A percentile compares a stretch with the other conserved stretches of the same genome.
phyloP scores from a whole-genome alignment of 192 early-diverging fungal genomes.

The Phycomyces nitens region DNA sequence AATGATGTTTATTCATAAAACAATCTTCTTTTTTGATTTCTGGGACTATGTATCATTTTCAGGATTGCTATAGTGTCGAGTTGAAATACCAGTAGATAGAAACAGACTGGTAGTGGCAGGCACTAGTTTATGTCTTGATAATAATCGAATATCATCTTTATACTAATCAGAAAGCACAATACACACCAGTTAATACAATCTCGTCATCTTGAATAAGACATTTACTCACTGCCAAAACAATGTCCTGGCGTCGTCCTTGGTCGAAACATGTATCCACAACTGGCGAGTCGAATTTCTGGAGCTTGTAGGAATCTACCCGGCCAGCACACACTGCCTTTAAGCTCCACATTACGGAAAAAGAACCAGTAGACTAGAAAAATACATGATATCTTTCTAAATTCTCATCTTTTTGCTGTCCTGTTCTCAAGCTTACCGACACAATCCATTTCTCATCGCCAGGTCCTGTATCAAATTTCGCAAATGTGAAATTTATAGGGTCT shows the following conservation, averaged over 20 bases:
- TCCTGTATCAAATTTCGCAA: conserved; percentile 85
- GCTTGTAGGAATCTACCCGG: conserved; percentile 76
- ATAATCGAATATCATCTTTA: conserved; percentile 4
- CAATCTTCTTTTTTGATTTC: too few relatives aligned
- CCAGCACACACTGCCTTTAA: conserved; percentile 77
- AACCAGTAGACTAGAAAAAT: conserved; percentile 59
- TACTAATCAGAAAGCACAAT: conserved; percentile 1
- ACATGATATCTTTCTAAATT: not conserved
- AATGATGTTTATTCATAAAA: too few relatives aligned
- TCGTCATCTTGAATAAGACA: not conserved
- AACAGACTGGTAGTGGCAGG: not conserved
- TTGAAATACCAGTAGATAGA: not conserved
- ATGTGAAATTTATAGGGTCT: conserved; percentile 66
- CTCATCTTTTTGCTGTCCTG: not conserved
- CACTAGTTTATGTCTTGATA: not conserved
- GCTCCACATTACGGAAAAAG: conserved; percentile 91
- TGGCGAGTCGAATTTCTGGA: conserved; percentile 78
- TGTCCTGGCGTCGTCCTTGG: conserved; percentile 76
- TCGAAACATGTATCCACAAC: conserved; percentile 92
- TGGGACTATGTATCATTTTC: not conserved
- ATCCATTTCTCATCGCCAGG: conserved; percentile 75
- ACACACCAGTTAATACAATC: not conserved
- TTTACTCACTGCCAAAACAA: conserved; percentile 67
- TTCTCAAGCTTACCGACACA: conserved; percentile 52
- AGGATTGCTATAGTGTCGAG: not conserved